Base-by-base conservation (phyloP, 139 green algal genomes). In the Asterochloris erici region DNA sequence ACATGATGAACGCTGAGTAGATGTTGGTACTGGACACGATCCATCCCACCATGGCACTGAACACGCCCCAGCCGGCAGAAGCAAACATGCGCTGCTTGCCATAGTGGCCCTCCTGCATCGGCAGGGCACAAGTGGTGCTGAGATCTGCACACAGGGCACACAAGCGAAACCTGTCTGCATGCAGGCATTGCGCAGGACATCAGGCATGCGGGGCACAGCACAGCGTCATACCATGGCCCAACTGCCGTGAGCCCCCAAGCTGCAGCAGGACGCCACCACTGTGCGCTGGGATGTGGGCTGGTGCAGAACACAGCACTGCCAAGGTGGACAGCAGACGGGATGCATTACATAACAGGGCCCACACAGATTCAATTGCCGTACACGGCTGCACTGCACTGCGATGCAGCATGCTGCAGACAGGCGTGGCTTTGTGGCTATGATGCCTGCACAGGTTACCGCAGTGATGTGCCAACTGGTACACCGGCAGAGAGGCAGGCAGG, bases 1-100 rank as follows among this genome's bases (percentile, higher is more conserved):
- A 90, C 4, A 79, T 54, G 10, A 74, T 11, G 63, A 88, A 90
- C 26, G 62, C 66, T 77, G 84, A 74, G 11, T 77, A 73, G 14
- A 88, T 73, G 73, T 84, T 83, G 54, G 54, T 73, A 1, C 77
- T 68, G 19, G 81, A 66, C 6, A 88, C 79, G 16, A 90, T 63
- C 29, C 61, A 63, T 0, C 86, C 86, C 1, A 73, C 79, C 15
- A 76, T 29, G 13, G 73, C 38, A 14, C 81, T 85, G 61, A 83
- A 63, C 4, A 77, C 38, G 21, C 86, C 86, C 74, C 76, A 90
- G 13, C 86, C 86, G 2, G 81, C 70, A n/a, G 68, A 79, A 9
- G 64, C 86, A 79, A 80, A 88, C 78, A 88, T 75, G 29, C 86
- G 86, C 74, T 88, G 84, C 80, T 84, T 68, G 21, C 86, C 86